Base-by-base conservation (phyloP, 257 asterid species). In the Capsicum baccatum region DNA sequence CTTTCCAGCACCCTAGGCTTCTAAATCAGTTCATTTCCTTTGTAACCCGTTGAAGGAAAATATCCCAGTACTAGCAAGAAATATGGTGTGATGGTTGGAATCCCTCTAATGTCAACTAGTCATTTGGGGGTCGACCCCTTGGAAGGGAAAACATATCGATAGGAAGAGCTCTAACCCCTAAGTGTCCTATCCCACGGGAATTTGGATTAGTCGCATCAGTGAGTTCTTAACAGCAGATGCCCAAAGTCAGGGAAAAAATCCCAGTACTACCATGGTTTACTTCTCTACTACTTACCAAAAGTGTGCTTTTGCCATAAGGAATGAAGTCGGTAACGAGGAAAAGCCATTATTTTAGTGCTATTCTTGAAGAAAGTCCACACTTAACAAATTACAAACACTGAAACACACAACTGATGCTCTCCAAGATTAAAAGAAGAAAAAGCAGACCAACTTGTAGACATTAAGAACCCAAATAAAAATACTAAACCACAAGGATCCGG, bases 241-340 rank as follows among this genome's bases (percentile, higher is more conserved):
- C 79, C 52, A 37, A 37, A 67, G 17, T 7, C 9, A 13, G 4
- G 15, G 3, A 3, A 1, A 8, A 13, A 26, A 56, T 50, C 11
- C 44, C 80, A 19, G 60, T 74, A 11, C 42, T 50, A 12, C 11
- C 39, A 74, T 50, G 13, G 19, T 74, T 74, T 74, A 11, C 44
- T 74, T 74, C 81, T 74, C 81, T 74, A 50, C 21, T 52, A 14
- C 62, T 76, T 50, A 76, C 47, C 62, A 13, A 19, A 76, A 21
- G 62, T 2, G 58, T 21, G 37, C 21, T 74, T 21, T 73, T 3
- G 4, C 19, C 59, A 6, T 6, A 76, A 76, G 42, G 62, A 21
- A 76, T 50, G 11, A 74, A 76, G 10, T 52, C 52, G 21, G n/a
- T 26, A 76, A 52, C 47, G 26, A 52, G 26, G 21, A 50, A 13